Percentiles rank a stretch among this genome's conserved stretches.
These are phyloP conservation scores for Fomitopsis palustris DNA, from an alignment of 1,284 basidiomycete genomes.

Conservation along the genomic window DNA sequence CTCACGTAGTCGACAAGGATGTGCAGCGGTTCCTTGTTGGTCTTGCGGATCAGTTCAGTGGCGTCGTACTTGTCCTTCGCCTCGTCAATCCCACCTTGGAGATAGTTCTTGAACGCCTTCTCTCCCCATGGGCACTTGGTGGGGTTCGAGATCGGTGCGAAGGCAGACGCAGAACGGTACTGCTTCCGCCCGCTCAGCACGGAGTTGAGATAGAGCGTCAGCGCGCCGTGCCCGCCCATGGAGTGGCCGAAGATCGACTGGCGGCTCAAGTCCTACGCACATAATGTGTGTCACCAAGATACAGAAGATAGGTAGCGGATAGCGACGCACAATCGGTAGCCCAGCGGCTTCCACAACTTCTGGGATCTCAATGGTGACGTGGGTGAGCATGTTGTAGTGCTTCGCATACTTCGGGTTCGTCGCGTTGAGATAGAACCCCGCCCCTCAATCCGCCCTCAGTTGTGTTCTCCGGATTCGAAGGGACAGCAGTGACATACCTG, in stretches of 20 bases:
- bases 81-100: constrained; percentile 75
- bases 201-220: constrained; percentile 85
- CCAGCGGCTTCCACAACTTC: constrained; percentile 66
- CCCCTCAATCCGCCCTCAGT: constrained; percentile 43
- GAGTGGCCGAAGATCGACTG: constrained; percentile 86
- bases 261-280: constrained; percentile 57
- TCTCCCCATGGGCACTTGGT: constrained; percentile 87
- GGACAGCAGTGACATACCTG: constrained; percentile 40
- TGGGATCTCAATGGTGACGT: constrained; percentile 82
- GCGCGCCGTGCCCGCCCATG: constrained; percentile 94
- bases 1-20: constrained; percentile 84
- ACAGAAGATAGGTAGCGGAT: neutral
- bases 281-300: neutral
- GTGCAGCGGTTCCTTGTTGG: constrained; percentile 60
- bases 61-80: constrained; percentile 80
- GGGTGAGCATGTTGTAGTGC: constrained; percentile 90
- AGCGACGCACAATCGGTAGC: constrained; percentile 55
- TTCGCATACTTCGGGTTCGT: constrained; percentile 76
- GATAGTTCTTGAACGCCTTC: constrained; percentile 91
- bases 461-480: neutral
- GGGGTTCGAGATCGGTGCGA: constrained; percentile 91
- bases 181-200: constrained; percentile 40
- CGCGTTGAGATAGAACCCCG: constrained; percentile 93
- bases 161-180: constrained; percentile 91
- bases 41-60: constrained; percentile 72